A percentile compares a stretch with the other conserved stretches of the same genome.
Conservation (phyloP, 495 filamentous ascomycete genomes). For the Neurospora sp. region DNA sequence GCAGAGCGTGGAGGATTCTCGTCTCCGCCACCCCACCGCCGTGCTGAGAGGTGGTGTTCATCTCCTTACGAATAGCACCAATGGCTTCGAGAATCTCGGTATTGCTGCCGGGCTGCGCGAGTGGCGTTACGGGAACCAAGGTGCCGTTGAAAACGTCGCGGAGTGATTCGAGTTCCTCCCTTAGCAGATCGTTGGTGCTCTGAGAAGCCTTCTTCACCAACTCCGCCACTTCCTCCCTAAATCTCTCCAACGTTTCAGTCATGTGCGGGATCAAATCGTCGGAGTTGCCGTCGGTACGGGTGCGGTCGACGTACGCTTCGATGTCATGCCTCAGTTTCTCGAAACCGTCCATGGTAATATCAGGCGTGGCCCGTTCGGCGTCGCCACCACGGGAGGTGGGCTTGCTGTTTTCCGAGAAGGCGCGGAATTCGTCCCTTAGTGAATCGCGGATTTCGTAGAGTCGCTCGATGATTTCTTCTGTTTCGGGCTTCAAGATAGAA, state of each 20-base stretch:
- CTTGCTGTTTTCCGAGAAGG: slow-evolving; percentile 53
- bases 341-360: slow-evolving; percentile 77
- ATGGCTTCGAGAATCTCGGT: slow-evolving; percentile 56
- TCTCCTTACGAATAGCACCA: slow-evolving; percentile 56
- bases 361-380: slow-evolving; percentile 64
- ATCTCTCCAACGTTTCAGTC: slow-evolving; percentile 57
- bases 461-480: slow-evolving; percentile 26
- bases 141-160: slow-evolving; percentile 61
- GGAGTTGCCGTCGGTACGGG: slow-evolving; percentile 48
- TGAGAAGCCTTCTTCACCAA: slow-evolving; percentile 33
- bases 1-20: slow-evolving; percentile 60
- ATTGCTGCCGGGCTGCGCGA: slow-evolving; percentile 28
- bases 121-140: slow-evolving; percentile 47
- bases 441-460: slow-evolving; percentile 65
- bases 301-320: slow-evolving; percentile 65
- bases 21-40: slow-evolving; percentile 46
- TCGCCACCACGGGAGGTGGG: slow-evolving; percentile 62
- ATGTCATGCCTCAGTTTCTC: slow-evolving; percentile 71
- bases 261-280: slow-evolving; percentile 72
- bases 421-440: slow-evolving; percentile 57
- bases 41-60: slow-evolving; percentile 23
- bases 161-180: slow-evolving; percentile 68
- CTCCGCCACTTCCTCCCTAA: slow-evolving; percentile 60
- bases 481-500: neutral
- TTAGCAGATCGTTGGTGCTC: slow-evolving; percentile 54